Evolutionary conservation across 179 eudicot species (phyloP), one percentile per base, ranked within the genome.

Genomic region (Nepenthes alata): DNA sequence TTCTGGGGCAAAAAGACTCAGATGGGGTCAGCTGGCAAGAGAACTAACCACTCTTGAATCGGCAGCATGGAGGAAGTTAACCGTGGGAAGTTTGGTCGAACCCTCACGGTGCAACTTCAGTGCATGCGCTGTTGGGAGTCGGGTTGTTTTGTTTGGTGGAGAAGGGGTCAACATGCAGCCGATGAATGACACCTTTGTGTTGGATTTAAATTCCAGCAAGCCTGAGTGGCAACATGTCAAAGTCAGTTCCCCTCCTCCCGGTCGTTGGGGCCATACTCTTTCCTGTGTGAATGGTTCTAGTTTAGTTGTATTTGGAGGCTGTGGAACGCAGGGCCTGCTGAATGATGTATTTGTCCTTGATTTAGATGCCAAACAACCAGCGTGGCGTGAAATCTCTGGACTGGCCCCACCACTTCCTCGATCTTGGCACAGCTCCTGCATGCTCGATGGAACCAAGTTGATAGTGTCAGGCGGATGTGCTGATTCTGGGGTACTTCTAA

Each of bases 101-200:
- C 97, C 97, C 6, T 91, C 97, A 16, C 90, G 97, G 55, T 91
- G 97, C 76, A 91, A 91, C 70, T 91, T 91, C 73, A 86, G 97
- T 73, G 97, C 97, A 37, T 91, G 97, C 74, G 97, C 97, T 2
- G 97, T 88, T 45, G 97, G 97, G 57, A 91, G 86, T 55, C 75
- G 96, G 13, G 96, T 91, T 47, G 94, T 88, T 62, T 80, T 91
- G 53, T 88, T 88, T 72, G 96, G 96, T 11, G 97, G 97, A 5
- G 97, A 91, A 61, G 97, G 97, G 41, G 96, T 91, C 53, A 91
- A 91, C 72, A 91, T 91, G 97, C 89, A 91, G 65, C 97, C 97
- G 37, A 82, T 91, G 95, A 91, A 91, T 51, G 97, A 91, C 70
- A 88, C 96, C 15, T 91, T 88, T 70, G 96, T 91, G 49, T 69